Base-by-base conservation (phyloP, 2,329 filamentous ascomycete species). In the Fusarium drepaniforme region DNA sequence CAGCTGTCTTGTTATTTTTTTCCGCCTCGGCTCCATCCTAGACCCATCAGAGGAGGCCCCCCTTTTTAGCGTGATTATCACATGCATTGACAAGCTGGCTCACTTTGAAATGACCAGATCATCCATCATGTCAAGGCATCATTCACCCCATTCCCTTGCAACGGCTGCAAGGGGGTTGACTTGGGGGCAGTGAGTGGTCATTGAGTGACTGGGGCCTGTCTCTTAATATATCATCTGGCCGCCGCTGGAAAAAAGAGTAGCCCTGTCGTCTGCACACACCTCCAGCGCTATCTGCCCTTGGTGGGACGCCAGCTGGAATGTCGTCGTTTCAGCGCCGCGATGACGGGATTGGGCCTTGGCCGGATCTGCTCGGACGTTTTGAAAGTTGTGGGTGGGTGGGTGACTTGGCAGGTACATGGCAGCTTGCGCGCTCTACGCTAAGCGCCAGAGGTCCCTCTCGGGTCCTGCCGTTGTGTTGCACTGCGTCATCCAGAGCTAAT, bases 21-120 rank as follows among this genome's bases (percentile, higher is more conserved):
- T 58, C 44, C 13, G 40, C 60, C 38, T 57, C 35, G 42, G 12
- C 11, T 21, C 18, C 38, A 35, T 42, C 60, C 35, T 51, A 38
- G 38, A 44, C 64, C 46, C 46, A n/a, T 35, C 51, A 60, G 60
- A 65, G 68, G 66, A 61, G 68, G 46, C 73, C 75, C 74, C 76
- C 71, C 66, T 73, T 77, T 76, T 79, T 79, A 79, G 77, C 75
- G 75, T 73, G 67, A 76, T 67, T 79, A 75, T 79, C 77, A 79
- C 77, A 79, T 79, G 77, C 73, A 76, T 75, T 74, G 65, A 68
- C 67, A 58, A 62, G 68, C 40, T 67, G 70, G 74, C 59, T 63
- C 71, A 69, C 68, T 64, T 69, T 37, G 69, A 78, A 77, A 71
- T 78, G 76, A 78, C 76, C 76, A 78, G 75, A 78, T 77, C 67